Conservation (phyloP, 164 flowering plant genomes). For the Nymphaea thermarum region DNA sequence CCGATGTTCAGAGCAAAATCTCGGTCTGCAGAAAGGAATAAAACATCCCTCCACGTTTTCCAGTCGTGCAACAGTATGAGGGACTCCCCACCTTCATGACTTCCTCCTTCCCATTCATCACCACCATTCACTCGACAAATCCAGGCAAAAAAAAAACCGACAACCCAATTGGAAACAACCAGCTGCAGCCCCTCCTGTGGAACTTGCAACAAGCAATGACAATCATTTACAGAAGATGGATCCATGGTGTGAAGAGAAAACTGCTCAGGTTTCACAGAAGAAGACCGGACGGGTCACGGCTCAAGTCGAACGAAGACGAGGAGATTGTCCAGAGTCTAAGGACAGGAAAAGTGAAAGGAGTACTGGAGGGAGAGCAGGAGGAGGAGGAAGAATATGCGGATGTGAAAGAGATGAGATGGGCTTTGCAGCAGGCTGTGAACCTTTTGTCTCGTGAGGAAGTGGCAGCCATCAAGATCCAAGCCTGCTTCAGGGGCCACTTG, state of each 20-base stretch:
- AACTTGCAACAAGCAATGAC: background rate
- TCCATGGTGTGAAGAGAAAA: background rate
- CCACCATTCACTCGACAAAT: background rate
- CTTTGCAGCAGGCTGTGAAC: background rate
- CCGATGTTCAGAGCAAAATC: too few species aligned
- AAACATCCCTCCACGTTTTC: constrained; percentile 3
- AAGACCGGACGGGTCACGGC: background rate
- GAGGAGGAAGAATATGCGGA: background rate
- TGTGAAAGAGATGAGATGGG: background rate
- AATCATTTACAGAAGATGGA: constrained; percentile 3
- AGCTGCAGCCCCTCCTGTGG: background rate
- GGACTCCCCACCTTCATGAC: background rate
- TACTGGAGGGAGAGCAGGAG: background rate
- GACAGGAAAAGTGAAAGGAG: background rate
- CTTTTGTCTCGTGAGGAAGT: background rate
- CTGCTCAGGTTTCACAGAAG: background rate
- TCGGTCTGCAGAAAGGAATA: background rate
- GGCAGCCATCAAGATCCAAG: constrained; percentile 8
- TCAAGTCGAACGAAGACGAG: background rate
- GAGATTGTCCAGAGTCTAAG: background rate
- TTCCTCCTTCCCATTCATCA: background rate
- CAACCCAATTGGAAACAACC: background rate
- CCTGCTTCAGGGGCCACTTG: constrained; percentile 7
- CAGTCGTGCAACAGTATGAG: background rate
- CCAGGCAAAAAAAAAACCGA: background rate